Percentiles rank a stretch among this genome's conserved stretches.
Conservation (phyloP, 441 rosid genomes). For the Aleurites moluccanus region DNA sequence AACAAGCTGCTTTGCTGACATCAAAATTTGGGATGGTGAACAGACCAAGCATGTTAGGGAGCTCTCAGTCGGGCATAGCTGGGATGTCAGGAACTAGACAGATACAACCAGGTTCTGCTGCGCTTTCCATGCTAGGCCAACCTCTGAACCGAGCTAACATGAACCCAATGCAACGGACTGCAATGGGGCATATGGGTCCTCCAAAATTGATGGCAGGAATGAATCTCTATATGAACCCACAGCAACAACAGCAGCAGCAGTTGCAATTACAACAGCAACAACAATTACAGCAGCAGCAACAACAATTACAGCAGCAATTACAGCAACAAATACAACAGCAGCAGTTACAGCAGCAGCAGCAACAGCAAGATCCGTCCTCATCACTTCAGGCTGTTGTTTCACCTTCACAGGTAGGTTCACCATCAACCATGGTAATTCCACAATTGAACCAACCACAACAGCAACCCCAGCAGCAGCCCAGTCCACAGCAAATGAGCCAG, state of each 20-base stretch:
- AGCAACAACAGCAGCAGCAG: conserved; percentile 47
- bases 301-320: conserved; percentile 35
- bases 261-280: conserved; percentile 28
- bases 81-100: conserved; percentile 75
- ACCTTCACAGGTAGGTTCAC: conserved; percentile 78
- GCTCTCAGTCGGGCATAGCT: conserved; percentile 59
- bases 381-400: conserved; percentile 80
- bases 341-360: conserved; percentile 30
- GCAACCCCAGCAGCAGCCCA: conserved; percentile 71
- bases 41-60: conserved; percentile 47
- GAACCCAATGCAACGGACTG: conserved; percentile 57
- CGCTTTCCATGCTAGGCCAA: conserved; percentile 65
- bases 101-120: conserved; percentile 64
- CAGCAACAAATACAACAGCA: conserved; percentile 42
- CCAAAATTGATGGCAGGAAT: conserved; percentile 78
- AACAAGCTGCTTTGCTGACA: conserved; percentile 38
- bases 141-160: conserved; percentile 62
- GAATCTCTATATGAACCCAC: conserved; percentile 67
- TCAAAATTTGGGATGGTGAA: conserved; percentile 37
- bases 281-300: conserved; percentile 30
- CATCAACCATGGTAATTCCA: conserved; percentile 65
- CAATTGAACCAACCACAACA: conserved; percentile 66
- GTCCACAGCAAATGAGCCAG: conserved; percentile 92
- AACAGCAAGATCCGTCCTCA: conserved; percentile 57
- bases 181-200: conserved; percentile 83